Conservation (phyloP, 352 stramenopile species). For the Pythium plurisporium region DNA sequence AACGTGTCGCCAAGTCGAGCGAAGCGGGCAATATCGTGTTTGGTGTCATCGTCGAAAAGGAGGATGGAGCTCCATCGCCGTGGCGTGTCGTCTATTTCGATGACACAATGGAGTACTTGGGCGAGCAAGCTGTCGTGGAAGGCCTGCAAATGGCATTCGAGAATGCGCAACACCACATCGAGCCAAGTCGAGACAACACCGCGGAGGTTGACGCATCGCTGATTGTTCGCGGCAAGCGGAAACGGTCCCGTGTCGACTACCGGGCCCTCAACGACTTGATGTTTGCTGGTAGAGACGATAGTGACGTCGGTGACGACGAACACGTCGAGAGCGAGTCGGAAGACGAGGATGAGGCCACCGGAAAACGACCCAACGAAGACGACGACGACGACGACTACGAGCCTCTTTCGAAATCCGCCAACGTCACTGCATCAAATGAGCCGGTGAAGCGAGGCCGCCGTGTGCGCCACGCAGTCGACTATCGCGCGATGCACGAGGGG, state of each 20-base stretch:
- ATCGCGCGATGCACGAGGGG: conserved; percentile 53
- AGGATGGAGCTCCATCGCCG: neutral
- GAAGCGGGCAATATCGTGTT: conserved; percentile 31
- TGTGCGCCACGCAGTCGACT: conserved; percentile 35
- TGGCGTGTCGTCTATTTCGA: conserved; percentile 65
- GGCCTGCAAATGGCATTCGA: conserved; percentile 33
- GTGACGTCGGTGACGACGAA: conserved; percentile 41
- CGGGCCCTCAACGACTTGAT: conserved; percentile 73
- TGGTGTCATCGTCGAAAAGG: conserved; percentile 45
- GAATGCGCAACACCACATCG: conserved; percentile 4
- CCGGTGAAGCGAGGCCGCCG: conserved; percentile 21
- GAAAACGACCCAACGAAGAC: conserved; percentile 3
- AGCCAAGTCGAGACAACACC: neutral
- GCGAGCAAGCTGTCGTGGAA: conserved; percentile 20
- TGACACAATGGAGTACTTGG: conserved; percentile 39
- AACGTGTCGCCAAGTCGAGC: conserved; percentile 37
- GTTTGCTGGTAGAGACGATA: conserved; percentile 61
- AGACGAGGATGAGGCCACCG: conserved; percentile 17
- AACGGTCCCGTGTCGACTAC: conserved; percentile 77
- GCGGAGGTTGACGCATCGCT: conserved; percentile 30
- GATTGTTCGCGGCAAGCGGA: conserved; percentile 72
- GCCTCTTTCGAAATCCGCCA: conserved; percentile 12
- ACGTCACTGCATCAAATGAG: neutral
- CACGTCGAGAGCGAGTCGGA: conserved; percentile 42
- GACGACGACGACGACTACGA: conserved; percentile 29